Conservation (phyloP, 2,329 filamentous ascomycete genomes). For the Mollisiaceae sp. region DNA sequence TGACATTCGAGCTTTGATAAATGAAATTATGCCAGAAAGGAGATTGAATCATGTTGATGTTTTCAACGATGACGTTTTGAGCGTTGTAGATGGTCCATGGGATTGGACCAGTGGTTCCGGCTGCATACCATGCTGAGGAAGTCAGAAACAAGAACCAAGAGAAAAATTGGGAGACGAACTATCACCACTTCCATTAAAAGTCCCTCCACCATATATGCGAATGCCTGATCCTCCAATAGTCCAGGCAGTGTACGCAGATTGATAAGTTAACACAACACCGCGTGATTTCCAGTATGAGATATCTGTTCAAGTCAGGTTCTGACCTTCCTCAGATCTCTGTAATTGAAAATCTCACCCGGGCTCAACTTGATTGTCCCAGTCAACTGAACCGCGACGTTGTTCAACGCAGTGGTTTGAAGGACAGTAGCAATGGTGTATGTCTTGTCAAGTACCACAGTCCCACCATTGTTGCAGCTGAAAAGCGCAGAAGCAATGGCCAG, state of each 20-base stretch:
- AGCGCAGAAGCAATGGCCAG: constrained; percentile 55
- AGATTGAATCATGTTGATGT: constrained; percentile 14
- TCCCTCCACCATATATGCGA: constrained; percentile 69
- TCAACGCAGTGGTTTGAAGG: constrained; percentile 64
- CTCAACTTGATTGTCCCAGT: constrained; percentile 10
- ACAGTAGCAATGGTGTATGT: constrained; percentile 53
- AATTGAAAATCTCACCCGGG: constrained; percentile 1
- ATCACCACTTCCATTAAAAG: constrained; percentile 54
- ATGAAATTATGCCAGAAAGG: constrained; percentile 21
- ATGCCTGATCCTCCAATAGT: constrained; percentile 66
- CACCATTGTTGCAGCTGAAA: constrained; percentile 50
- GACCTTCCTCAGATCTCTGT: constrained; percentile 47
- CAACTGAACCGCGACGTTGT: constrained; percentile 64
- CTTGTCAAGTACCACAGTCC: constrained; percentile 53
- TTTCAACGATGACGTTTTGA: constrained; percentile 16
- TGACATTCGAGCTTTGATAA: constrained; percentile 14
- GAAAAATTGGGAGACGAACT: constrained; percentile 1
- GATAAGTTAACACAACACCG: constrained; percentile 64
- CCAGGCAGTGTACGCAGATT: constrained; percentile 69
- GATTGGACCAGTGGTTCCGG: constrained; percentile 17
- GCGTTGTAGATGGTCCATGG: constrained; percentile 25
- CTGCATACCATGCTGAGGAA: constrained; percentile 20
- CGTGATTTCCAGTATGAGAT: constrained; percentile 69
- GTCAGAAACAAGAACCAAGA: not conserved
- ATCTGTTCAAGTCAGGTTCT: constrained; percentile 65